phyloP scores from a whole-genome alignment of 768 basidiomycete species.

The Imleria badia region DNA sequence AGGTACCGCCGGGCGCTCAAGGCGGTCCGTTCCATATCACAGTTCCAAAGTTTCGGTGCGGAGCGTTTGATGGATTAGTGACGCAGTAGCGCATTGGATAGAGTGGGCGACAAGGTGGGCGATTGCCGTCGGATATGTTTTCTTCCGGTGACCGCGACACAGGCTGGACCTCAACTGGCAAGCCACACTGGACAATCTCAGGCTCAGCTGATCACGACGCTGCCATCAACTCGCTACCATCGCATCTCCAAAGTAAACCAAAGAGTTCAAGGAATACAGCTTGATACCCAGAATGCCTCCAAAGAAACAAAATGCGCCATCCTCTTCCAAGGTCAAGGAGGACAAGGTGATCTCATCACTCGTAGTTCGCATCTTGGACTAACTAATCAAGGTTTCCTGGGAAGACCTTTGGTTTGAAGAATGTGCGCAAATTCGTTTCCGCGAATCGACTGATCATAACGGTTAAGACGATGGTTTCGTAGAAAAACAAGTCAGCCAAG shows the following conservation, averaged over 20 bases:
- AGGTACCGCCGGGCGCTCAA: not conserved
- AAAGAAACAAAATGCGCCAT: constrained; percentile 62
- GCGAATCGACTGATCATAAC: constrained; percentile 1
- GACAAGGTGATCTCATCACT: constrained; percentile 62
- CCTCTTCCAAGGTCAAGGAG: constrained; percentile 71
- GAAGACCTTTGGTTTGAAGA: constrained; percentile 89
- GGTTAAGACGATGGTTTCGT: constrained; percentile 10
- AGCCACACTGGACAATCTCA: not conserved
- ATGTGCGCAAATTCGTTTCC: constrained; percentile 48
- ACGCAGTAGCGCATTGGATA: not conserved
- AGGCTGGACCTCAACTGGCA: not conserved
- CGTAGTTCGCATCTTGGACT: constrained; percentile 16
- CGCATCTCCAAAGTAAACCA: not conserved
- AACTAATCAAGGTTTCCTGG: constrained; percentile 28
- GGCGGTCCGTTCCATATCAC: constrained; percentile 1
- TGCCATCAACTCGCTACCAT: not conserved
- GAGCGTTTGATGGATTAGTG: not conserved
- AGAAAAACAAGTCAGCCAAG: constrained; percentile 95
- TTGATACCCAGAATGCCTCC: constrained; percentile 59
- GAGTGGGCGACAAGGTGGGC: too few relatives aligned
- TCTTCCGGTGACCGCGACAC: not conserved
- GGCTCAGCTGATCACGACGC: not conserved
- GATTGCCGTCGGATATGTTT: not conserved
- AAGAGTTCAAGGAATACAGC: not conserved
- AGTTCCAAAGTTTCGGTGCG: not conserved